Conservation (phyloP, 352 stramenopile genomes). For the Pythium chondricola region DNA sequence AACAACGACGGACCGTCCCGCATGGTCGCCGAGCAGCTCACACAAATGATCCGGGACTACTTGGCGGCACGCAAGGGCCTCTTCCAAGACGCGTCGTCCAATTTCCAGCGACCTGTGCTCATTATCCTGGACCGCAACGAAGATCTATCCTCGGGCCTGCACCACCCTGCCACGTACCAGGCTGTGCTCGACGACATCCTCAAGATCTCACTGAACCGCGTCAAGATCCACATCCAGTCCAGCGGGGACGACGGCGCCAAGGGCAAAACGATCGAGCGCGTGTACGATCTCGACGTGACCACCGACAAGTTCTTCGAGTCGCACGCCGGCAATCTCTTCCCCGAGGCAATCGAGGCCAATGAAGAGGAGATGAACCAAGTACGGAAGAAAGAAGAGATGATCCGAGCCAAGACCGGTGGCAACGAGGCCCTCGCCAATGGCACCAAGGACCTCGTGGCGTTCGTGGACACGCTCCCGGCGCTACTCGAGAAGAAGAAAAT, state of each 20-base stretch:
- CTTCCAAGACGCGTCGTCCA: constrained; percentile 50
- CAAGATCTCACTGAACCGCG: constrained; percentile 93
- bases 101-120: constrained; percentile 89
- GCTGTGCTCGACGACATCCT: constrained; percentile 96
- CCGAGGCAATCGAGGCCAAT: constrained; percentile 80
- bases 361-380: constrained; percentile 87
- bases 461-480: constrained; percentile 75
- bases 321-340: constrained; percentile 73
- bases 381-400: constrained; percentile 81
- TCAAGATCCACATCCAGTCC: constrained; percentile 87
- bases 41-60: constrained; percentile 68
- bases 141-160: constrained; percentile 92
- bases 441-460: constrained; percentile 76
- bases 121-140: constrained; percentile 97
- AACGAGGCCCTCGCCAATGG: constrained; percentile 60
- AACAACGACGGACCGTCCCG: constrained; percentile 91
- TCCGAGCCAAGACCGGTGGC: constrained; percentile 61
- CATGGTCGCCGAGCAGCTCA: constrained; percentile 95
- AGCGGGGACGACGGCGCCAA: constrained; percentile 26
- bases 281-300: constrained; percentile 77
- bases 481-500: constrained; percentile 88
- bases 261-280: constrained; percentile 43
- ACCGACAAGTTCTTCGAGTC: constrained; percentile 78
- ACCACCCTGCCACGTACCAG: constrained; percentile 93
- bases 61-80: constrained; percentile 60